Base-by-base conservation (phyloP, 1,139 yeast species). In the Geotrichum australiense region DNA sequence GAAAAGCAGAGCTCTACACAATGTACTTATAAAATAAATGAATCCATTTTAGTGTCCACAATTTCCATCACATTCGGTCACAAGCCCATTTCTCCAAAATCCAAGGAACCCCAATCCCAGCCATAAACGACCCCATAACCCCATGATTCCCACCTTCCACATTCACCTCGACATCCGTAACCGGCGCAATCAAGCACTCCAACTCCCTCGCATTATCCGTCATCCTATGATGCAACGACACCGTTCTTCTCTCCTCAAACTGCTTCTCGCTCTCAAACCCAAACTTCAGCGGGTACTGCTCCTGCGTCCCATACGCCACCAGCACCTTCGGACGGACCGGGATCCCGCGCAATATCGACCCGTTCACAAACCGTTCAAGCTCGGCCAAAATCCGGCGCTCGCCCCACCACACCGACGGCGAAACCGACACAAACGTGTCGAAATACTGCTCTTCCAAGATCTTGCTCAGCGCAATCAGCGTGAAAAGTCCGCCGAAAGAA, bases 181-280 rank as follows among this genome's bases (percentile, higher is more conserved):
- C 16, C 6, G 38, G 38, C 26, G 23, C 12, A 12, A 39, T 19
- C 29, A 39, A 27, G 3, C 27, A 18, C 16, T 39, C 35, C 20
- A 39, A 21, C 28, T 39, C 42, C 10, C 33, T 16, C 11, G 35
- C 38, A 28, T 33, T 27, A 19, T 39, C 42, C 18, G 42, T 25
- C 42, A 39, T 39, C 21, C 42, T 20, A 22, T 39, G 33, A 19
- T 39, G 42, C 25, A 39, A 12, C 14, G 38, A 39, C 42, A 39
- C 34, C 5, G n/a, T 15, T 2, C 38, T n/a, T 20, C 42, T 16
- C 3, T 28, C n/a, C 18, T 39, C 28, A 23, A 39, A 39, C 35
- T 39, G 38, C n/a, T 26, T 35, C 7, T 27, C 26, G 14, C 34
- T 3, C 16, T 39, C 42, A 16, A 39, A 39, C 12, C 21, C 18